These are phyloP conservation scores for Colletotrichum cordylinicola DNA, from an alignment of 2,329 filamentous ascomycete species.

Conservation along the genomic window DNA sequence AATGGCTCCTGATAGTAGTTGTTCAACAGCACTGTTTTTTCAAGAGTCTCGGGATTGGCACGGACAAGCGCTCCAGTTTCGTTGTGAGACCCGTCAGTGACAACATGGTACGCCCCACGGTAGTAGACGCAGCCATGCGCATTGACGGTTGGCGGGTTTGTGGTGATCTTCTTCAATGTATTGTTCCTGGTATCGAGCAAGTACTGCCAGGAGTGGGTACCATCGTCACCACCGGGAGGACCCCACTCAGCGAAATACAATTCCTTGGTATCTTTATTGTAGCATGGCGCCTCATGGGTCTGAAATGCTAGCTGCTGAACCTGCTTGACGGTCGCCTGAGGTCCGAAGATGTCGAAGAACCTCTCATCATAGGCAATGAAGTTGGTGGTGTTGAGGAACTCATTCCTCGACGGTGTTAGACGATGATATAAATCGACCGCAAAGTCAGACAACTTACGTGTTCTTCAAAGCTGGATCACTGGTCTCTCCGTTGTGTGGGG, in stretches of 20 bases:
- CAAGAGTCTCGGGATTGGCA: not conserved
- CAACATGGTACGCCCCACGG: not conserved
- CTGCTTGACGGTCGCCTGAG: not conserved
- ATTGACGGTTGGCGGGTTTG: not conserved
- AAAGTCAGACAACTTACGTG: not conserved
- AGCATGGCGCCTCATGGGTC: not conserved
- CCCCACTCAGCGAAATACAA: conserved; percentile 1
- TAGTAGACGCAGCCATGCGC: not conserved
- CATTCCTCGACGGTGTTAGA: not conserved
- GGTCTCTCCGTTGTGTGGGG: not conserved
- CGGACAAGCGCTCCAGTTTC: not conserved
- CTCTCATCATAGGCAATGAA: not conserved
- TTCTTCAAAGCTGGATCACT: not conserved
- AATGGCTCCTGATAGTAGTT: conserved; percentile 1
- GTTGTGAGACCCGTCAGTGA: not conserved
- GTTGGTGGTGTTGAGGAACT: not conserved
- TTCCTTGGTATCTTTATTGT: not conserved
- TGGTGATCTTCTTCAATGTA: not conserved
- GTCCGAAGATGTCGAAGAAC: not conserved
- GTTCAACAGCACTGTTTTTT: not conserved
- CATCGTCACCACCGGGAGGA: not conserved
- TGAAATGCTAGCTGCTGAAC: not conserved
- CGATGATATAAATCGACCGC: fast-evolving
- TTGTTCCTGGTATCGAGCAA: not conserved
- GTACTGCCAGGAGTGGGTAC: conserved; percentile 2